These are phyloP conservation scores for Epichloe sibirici DNA, from an alignment of 2,329 filamentous ascomycete species.

Conservation along the genomic window DNA sequence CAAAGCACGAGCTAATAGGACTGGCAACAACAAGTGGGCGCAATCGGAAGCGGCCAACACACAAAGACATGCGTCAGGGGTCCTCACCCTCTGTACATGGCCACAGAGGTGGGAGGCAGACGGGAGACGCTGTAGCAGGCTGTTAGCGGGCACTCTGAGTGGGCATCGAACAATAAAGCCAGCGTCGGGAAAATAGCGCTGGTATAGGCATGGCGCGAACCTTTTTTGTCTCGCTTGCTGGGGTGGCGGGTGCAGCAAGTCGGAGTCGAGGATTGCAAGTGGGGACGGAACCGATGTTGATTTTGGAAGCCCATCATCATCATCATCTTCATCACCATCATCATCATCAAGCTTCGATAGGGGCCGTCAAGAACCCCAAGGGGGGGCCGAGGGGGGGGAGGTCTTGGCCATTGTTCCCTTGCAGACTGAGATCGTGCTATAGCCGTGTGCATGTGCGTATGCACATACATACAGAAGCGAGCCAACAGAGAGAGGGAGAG, in stretches of 20 bases:
- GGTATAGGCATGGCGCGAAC: conserved; percentile 5
- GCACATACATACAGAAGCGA: background rate
- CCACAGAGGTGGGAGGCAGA: background rate
- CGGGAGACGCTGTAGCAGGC: background rate
- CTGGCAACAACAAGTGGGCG: background rate
- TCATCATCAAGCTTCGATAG: conserved; percentile 1
- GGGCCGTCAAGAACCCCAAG: background rate
- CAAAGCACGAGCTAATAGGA: background rate
- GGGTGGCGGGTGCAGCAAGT: conserved; percentile 3
- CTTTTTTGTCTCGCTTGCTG: conserved; percentile 6
- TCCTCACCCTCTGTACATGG: background rate
- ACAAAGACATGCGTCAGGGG: conserved; percentile 3
- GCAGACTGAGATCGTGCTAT: background rate
- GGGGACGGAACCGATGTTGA: background rate
- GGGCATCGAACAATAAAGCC: conserved; percentile 4
- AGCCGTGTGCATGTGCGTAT: background rate
- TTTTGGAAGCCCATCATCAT: background rate
- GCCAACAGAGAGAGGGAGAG: no score
- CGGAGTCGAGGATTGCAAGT: background rate
- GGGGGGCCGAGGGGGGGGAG: background rate
- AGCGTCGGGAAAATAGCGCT: conserved; percentile 1
- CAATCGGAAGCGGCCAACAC: conserved; percentile 2
- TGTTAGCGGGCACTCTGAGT: background rate
- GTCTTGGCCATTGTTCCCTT: conserved; percentile 4
- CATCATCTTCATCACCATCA: background rate